Evolutionary conservation across 2,329 filamentous ascomycete species (phyloP).

Genomic region (Hypoxylon sp.): DNA sequence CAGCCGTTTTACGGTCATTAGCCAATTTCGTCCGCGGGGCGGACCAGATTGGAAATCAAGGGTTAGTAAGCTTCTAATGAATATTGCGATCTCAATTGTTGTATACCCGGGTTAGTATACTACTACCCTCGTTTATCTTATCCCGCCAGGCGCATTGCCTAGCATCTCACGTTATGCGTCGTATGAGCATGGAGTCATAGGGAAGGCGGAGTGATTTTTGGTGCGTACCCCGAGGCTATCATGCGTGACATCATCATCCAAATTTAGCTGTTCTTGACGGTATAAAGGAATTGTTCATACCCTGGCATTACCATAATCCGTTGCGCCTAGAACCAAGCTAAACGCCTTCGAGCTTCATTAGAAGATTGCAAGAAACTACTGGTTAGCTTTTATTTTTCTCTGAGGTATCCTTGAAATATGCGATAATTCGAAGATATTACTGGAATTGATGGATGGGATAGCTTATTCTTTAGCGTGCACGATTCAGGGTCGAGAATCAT

Average conservation of each 20-base stretch:
- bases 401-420: too few relatives aligned
- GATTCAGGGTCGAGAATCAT: too few relatives aligned
- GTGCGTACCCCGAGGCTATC: neutral
- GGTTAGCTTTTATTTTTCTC: neutral
- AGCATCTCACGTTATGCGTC: neutral
- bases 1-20: neutral
- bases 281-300: neutral
- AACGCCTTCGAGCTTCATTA: neutral
- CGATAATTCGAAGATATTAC: neutral
- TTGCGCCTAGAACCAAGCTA: neutral
- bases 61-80: conserved; percentile 24
- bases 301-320: neutral
- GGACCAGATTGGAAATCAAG: conserved; percentile 30
- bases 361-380: neutral
- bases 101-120: neutral
- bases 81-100: neutral
- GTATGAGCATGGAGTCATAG: neutral
- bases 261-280: too few relatives aligned
- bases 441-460: neutral
- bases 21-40: conserved; percentile 25
- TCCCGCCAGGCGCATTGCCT: neutral
- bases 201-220: neutral
- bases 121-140: neutral
- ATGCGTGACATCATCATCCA: neutral
- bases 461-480: neutral